These are phyloP conservation scores for Avena eriantha DNA, from an alignment of 176 grass and related monocot species.

Conservation along the genomic window DNA sequence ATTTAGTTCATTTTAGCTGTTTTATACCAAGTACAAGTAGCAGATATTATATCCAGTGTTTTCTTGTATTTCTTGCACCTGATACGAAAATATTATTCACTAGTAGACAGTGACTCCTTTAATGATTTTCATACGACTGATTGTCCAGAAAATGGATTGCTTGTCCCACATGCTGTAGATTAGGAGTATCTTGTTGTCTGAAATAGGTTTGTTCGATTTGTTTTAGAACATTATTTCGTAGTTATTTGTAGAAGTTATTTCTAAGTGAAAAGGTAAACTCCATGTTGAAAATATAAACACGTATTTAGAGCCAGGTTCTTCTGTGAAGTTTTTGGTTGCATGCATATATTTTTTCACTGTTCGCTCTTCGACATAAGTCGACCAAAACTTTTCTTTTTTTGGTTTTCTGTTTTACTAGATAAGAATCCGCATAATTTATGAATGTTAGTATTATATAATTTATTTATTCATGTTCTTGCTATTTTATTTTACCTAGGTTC, in stretches of 20 bases:
- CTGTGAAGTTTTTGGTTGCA: background rate
- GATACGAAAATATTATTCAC: background rate
- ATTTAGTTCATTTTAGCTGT: background rate
- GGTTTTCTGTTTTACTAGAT: background rate
- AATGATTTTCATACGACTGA: background rate
- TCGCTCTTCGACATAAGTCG: background rate
- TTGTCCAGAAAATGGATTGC: constrained; percentile 3
- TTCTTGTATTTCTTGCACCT: constrained; percentile 25
- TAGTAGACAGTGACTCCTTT: background rate
- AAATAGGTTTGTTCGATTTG: background rate
- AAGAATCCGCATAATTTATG: background rate
- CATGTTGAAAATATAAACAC: background rate
- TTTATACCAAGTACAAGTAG: background rate
- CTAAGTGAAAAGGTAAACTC: background rate
- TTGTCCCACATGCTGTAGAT: background rate
- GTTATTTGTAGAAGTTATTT: constrained; percentile 12
- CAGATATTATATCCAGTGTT: background rate
- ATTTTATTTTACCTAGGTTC: constrained; percentile 44
- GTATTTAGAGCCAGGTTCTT: constrained; percentile 20
- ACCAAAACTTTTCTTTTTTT: background rate
- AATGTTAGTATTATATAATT: background rate
- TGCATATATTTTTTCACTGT: background rate
- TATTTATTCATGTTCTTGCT: constrained; percentile 26
- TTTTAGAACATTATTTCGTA: background rate
- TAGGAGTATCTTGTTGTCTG: constrained; percentile 1